Conservation (phyloP, 805 yeast genomes). For the Candida tallmaniae region DNA sequence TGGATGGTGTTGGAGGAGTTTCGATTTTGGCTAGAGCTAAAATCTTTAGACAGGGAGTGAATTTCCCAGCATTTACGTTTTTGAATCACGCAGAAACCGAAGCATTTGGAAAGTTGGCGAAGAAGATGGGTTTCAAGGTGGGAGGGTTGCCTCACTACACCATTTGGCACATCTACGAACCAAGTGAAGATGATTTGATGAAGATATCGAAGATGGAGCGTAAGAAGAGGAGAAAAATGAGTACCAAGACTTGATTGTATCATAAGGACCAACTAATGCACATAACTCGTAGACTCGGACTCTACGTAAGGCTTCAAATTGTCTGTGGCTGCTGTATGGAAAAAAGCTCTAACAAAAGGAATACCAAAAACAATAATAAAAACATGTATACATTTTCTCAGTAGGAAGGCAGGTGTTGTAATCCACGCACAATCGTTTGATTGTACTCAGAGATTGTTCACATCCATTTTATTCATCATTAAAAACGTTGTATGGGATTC, state of each 20-base stretch:
- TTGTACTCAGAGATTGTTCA: constrained; percentile 47
- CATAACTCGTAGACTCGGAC: too few species aligned
- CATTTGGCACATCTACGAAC: constrained; percentile 87
- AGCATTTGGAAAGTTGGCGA: constrained; percentile 81
- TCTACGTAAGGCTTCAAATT: too few species aligned
- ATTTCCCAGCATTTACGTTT: constrained; percentile 81
- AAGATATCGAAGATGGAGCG: constrained; percentile 69
- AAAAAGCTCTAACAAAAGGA: background rate
- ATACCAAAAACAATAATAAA: background rate
- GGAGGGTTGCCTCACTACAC: constrained; percentile 90
- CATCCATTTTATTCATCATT: constrained; percentile 45
- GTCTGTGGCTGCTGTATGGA: background rate
- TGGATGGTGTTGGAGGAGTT: constrained; percentile 88
- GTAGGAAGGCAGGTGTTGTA: constrained; percentile 49
- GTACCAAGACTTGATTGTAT: constrained; percentile 6
- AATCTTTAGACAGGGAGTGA: constrained; percentile 73
- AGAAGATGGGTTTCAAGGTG: constrained; percentile 71
- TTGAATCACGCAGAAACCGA: constrained; percentile 86
- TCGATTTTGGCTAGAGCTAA: constrained; percentile 72
- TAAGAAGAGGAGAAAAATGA: constrained; percentile 46
- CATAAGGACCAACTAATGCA: constrained; percentile 5
- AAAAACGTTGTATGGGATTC: constrained; percentile 12
- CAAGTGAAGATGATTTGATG: constrained; percentile 76
- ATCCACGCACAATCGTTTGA: constrained; percentile 39
- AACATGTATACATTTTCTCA: constrained; percentile 18